Base-by-base conservation (phyloP, 768 basidiomycete genomes). In the Cystobasidium ongulense region DNA sequence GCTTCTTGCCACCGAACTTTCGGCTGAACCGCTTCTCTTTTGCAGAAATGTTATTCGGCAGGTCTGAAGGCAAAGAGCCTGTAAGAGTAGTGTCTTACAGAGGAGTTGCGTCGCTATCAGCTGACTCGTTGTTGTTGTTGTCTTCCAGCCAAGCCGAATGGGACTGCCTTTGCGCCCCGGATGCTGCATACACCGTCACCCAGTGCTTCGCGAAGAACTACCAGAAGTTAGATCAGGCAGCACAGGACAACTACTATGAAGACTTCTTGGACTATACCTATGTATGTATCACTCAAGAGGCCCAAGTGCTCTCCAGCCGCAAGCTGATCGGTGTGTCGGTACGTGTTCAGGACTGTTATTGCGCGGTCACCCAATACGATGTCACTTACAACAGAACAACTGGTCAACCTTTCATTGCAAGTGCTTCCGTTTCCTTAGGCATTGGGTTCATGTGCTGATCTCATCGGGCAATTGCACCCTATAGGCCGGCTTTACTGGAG, bases 141-240 rank as follows among this genome's bases (percentile, higher is more conserved):
- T n/a, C 46, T 8, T 50, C 15, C 38, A 64, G 63, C 17, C 25
- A 25, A 25, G 35, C 38, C 36, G 63, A 64, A 36, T 36, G 36
- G 38, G 63, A 64, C 36, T 64, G 63, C 33, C 38, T 64, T 2
- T 64, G 63, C 29, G 25, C 63, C 23, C 33, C 63, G 5, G 63
- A 64, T 64, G 43, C 63, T 5, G 63, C 63, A 41, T 64, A 64
- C 23, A 25, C 36, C 17, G 63, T 64, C 63, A 64, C 63, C 13
- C 63, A 64, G 23, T 64, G 63, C 63, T 64, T 64, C n/a, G 63
- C 63, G 10, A 64, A 41, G 33, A 35, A 64, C 17, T 64, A 36
- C 36, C 38, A 46, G 38, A 64, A 64, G 15, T 21, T 64, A 25
- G n/a, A 39, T 41, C 25, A 27, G 10, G n/a, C 63, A 4, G 43